A percentile compares a stretch with the other conserved stretches of the same genome.
phyloP scores from a whole-genome alignment of 1,284 basidiomycete genomes.

The Leccinum brunneo-olivaceum region DNA sequence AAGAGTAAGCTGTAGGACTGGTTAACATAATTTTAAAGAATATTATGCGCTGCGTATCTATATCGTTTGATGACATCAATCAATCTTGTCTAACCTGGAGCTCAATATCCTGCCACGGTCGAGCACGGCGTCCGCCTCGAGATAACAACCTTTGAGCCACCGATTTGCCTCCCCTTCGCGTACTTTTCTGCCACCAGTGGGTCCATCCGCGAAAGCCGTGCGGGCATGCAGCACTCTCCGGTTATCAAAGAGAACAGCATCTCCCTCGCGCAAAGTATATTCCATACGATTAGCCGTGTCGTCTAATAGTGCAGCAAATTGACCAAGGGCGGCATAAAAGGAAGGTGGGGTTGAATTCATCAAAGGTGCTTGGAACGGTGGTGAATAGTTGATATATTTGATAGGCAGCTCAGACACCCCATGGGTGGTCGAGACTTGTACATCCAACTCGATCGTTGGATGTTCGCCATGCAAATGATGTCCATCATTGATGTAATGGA shows the following conservation, averaged over 20 bases:
- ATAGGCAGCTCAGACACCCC: slow-evolving; percentile 31
- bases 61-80: background rate
- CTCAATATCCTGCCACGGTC: slow-evolving; percentile 41
- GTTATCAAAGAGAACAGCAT: slow-evolving; percentile 91
- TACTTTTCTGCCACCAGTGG: slow-evolving; percentile 8
- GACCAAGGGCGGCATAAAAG: slow-evolving; percentile 63
- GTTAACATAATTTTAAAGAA: too few species aligned
- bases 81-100: slow-evolving; percentile 12
- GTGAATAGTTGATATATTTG: slow-evolving; percentile 82
- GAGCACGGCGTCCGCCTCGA: slow-evolving; percentile 63
- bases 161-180: slow-evolving; percentile 41
- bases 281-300: slow-evolving; percentile 50
- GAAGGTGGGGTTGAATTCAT: slow-evolving; percentile 39
- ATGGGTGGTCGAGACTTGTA: slow-evolving; percentile 10
- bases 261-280: slow-evolving; percentile 76
- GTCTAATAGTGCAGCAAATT: slow-evolving; percentile 61
- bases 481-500: slow-evolving; percentile 89
- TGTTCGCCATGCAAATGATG: slow-evolving; percentile 81
- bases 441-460: slow-evolving; percentile 69
- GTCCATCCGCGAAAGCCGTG: slow-evolving; percentile 62
- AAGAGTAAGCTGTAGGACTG: slow-evolving; percentile 45
- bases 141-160: slow-evolving; percentile 73
- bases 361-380: slow-evolving; percentile 89
- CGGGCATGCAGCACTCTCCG: slow-evolving; percentile 87
- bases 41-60: too few species aligned